These are phyloP conservation scores for Xylaria sp. DNA, from an alignment of 2,329 filamentous ascomycete genomes.

Conservation along the genomic window DNA sequence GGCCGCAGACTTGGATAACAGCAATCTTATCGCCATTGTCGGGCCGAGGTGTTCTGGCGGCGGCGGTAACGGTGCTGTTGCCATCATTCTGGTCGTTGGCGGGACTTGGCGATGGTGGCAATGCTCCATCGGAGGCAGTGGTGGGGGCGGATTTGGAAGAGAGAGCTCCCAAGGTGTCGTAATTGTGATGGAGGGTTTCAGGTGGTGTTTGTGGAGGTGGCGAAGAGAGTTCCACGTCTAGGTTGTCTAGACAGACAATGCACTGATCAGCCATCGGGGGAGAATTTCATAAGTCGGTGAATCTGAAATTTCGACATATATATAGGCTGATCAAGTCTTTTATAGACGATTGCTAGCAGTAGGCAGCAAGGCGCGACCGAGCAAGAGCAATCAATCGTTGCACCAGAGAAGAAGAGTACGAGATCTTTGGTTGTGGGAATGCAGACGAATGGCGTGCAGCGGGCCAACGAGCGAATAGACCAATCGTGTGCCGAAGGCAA, in stretches of 20 bases:
- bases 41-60: constrained; percentile 28
- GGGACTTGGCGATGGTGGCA: constrained; percentile 33
- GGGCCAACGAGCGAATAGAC: constrained; percentile 16
- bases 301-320: constrained; percentile 44
- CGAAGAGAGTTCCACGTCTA: constrained; percentile 45
- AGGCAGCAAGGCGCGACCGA: constrained; percentile 32
- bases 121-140: constrained; percentile 22
- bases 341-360: constrained; percentile 11
- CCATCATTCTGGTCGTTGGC: constrained; percentile 36
- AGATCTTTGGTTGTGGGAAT: constrained; percentile 18
- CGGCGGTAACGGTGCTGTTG: constrained; percentile 32
- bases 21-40: constrained; percentile 56
- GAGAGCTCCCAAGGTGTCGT: constrained; percentile 22
- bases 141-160: constrained; percentile 24
- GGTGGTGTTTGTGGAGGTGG: constrained; percentile 36
- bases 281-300: constrained; percentile 41
- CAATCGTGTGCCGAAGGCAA: constrained; percentile 22
- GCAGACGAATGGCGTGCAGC: constrained; percentile 7
- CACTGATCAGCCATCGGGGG: constrained; percentile 65
- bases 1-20: constrained; percentile 77
- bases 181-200: constrained; percentile 21
- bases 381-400: constrained; percentile 19
- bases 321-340: constrained; percentile 43
- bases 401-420: constrained; percentile 18
- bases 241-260: constrained; percentile 71